Evolutionary conservation across 2,329 filamentous ascomycete species (phyloP), one percentile per base, ranked within the genome.

Genomic region (Hypoxylon rubiginosum): DNA sequence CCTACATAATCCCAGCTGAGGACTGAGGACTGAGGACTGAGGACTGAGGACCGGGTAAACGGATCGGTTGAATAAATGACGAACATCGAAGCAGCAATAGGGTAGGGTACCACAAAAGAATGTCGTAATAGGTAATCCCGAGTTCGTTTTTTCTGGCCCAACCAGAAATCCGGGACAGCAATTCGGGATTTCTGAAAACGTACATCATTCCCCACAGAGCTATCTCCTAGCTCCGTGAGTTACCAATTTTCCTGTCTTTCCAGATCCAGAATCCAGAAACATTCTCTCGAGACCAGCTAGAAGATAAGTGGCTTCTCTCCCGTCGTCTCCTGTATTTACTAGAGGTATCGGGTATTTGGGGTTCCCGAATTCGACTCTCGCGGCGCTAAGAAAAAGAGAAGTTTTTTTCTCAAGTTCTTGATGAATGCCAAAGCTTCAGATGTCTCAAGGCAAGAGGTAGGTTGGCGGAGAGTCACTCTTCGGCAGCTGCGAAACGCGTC

Each of bases 101-200:
- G n/a, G n/a, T n/a, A 59, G 36, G 39, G 21, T 34, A 54, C 34
- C n/a, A 39, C 34, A 51, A 51, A 54, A 59, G 13, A n/a, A 54
- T 51, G 34, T 49, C 56, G 50, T 59, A 58, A 64, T 58, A 59
- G 45, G 45, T 55, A n/a, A n/a, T n/a, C n/a, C 61, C 57, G 65
- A 64, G 41, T 19, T 48, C 45, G 43, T 19, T 43, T 34, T 32
- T 45, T 32, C 11, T 30, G 30, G 50, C 34, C 60, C 59, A 59
- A 59, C 64, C 51, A 60, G 28, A 63, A n/a, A 45, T 17, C 36
- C 43, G 46, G 51, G 46, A 34, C 50, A 55, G 21, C 51, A 24
- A 55, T 19, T 51, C 43, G 58, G 57, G 24, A 57, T 21, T 13
- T 15, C 24, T 17, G 51, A 45, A 50, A 54, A 46, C 21, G 53